Evolutionary conservation across 345 rosid species (phyloP).

Genomic region (Combretum micranthum): DNA sequence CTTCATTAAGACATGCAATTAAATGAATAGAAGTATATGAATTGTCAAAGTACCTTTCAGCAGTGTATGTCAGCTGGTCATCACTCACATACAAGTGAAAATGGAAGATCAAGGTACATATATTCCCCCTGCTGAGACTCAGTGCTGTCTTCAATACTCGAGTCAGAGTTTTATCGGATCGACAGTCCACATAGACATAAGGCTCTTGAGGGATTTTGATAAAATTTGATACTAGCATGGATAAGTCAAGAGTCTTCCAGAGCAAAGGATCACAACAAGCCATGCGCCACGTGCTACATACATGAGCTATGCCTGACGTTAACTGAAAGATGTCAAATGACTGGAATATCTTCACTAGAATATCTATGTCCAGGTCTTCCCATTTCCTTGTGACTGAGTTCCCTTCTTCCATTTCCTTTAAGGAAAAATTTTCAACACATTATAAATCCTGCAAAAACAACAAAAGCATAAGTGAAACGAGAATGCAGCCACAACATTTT

Average conservation of each 20-base stretch:
- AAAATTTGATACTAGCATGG: conserved; percentile 55
- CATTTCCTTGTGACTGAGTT: conserved; percentile 39
- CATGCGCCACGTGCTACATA: conserved; percentile 69
- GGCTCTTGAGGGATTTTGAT: conserved; percentile 69
- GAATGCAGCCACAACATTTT: no score
- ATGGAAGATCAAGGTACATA: conserved; percentile 56
- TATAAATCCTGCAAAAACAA: conserved; percentile 3
- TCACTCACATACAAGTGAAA: conserved; percentile 56
- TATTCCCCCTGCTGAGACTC: conserved; percentile 62
- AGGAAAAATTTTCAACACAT: background rate
- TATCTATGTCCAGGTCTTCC: conserved; percentile 75
- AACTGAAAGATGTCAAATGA: conserved; percentile 45
- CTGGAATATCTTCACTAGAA: conserved; percentile 60
- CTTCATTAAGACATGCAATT: no score
- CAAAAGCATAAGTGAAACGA: background rate
- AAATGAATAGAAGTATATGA: no score
- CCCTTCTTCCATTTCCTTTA: conserved; percentile 41
- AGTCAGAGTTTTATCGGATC: conserved; percentile 51
- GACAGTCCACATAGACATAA: conserved; percentile 59
- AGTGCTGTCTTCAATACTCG: conserved; percentile 50
- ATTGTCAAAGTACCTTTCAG: conserved; percentile 48
- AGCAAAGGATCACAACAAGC: conserved; percentile 85
- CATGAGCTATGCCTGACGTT: conserved; percentile 62
- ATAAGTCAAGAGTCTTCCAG: conserved; percentile 82
- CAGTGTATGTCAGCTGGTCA: conserved; percentile 74